Evolutionary conservation across 352 stramenopile genomes (phyloP).

Genomic region (Phytophthora cactorum): DNA sequence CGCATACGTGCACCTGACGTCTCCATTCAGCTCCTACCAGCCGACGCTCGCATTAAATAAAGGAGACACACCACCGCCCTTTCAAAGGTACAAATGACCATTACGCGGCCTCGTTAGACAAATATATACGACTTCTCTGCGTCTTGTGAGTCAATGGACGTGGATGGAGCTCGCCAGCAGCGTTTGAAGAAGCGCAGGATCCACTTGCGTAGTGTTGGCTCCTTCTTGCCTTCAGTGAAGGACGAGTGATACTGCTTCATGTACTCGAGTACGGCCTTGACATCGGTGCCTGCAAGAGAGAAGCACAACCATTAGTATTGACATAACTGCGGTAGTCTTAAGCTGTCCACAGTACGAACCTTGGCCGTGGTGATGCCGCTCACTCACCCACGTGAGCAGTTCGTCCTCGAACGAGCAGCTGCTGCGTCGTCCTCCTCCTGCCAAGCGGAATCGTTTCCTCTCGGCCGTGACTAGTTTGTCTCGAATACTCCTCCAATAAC

Average conservation of each 20-base stretch:
- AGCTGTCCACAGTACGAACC: constrained; percentile 22
- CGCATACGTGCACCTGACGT: background rate
- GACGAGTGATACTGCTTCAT: constrained; percentile 64
- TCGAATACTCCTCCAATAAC: constrained; percentile 81
- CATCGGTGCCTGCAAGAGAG: constrained; percentile 53
- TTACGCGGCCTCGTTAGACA: constrained; percentile 37
- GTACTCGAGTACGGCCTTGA: constrained; percentile 75
- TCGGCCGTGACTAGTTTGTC: constrained; percentile 75
- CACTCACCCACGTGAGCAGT: constrained; percentile 73
- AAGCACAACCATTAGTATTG: background rate
- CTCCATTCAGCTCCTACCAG: constrained; percentile 17
- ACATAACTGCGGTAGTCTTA: background rate
- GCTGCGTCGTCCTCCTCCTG: constrained; percentile 66
- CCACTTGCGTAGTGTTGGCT: constrained; percentile 81
- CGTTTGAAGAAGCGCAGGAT: constrained; percentile 86
- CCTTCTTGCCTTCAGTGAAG: constrained; percentile 84
- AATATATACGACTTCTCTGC: constrained; percentile 63
- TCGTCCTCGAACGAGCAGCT: constrained; percentile 81
- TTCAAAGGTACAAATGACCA: constrained; percentile 25
- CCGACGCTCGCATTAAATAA: constrained; percentile 15
- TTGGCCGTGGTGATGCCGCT: constrained; percentile 68
- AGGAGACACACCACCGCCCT: constrained; percentile 28
- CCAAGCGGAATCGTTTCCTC: constrained; percentile 77
- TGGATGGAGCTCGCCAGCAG: constrained; percentile 53
- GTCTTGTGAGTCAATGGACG: constrained; percentile 48